Evolutionary conservation across 208 protist genomes (phyloP).

Genomic region (Herpetomonas samuelpessoai): DNA sequence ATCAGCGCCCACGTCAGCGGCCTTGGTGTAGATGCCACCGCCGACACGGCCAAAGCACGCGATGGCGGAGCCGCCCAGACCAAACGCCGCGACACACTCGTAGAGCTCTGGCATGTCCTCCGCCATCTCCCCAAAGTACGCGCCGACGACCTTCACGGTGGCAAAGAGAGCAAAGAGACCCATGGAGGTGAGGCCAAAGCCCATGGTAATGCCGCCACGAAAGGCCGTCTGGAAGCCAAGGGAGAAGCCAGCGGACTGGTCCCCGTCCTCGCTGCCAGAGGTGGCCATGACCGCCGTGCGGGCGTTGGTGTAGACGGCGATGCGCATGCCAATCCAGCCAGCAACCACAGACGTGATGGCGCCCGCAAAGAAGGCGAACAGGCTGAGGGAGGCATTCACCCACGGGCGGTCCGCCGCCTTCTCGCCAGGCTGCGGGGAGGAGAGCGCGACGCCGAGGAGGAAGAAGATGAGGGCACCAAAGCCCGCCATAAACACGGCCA

Average conservation of each 20-base stretch:
- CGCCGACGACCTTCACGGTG: conserved; percentile 53
- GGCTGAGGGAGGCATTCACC: conserved; percentile 56
- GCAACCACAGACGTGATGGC: conserved; percentile 75
- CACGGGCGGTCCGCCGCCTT: conserved; percentile 33
- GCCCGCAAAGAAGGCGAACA: conserved; percentile 71
- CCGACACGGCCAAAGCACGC: conserved; percentile 96
- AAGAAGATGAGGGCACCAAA: conserved; percentile 76
- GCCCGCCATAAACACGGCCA: conserved; percentile 74
- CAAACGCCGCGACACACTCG: conserved; percentile 92
- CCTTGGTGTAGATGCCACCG: conserved; percentile 96
- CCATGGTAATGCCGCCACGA: conserved; percentile 87
- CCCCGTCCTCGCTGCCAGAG: conserved; percentile 47
- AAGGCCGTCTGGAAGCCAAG: conserved; percentile 84
- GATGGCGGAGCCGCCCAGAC: conserved; percentile 94
- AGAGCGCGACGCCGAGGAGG: conserved; percentile 67
- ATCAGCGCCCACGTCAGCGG: conserved; percentile 95
- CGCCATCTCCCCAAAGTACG: conserved; percentile 53
- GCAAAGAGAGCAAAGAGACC: conserved; percentile 77
- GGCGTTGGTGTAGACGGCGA: conserved; percentile 88
- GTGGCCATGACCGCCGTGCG: conserved; percentile 84
- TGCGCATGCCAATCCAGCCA: conserved; percentile 90
- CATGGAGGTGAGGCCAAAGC: conserved; percentile 83
- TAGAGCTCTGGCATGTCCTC: conserved; percentile 54
- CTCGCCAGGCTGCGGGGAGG: conserved; percentile 33
- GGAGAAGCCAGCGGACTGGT: conserved; percentile 45